Percentiles rank a stretch among this genome's conserved stretches.
phyloP scores from a whole-genome alignment of 768 basidiomycete species.

The Naganishia vishniacii region DNA sequence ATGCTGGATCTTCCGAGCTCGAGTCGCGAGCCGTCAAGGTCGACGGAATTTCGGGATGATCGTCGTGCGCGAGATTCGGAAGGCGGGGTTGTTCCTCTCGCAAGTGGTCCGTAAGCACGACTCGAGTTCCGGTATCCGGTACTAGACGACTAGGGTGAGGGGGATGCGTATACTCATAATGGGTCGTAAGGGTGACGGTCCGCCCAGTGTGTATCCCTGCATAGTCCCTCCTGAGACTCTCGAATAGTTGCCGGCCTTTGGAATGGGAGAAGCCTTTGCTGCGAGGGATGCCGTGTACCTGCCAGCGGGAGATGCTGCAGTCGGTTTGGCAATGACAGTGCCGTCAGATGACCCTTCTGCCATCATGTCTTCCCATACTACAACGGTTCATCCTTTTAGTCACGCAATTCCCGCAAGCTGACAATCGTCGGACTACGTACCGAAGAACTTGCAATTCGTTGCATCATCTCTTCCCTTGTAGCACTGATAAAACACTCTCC shows the following conservation, averaged over 20 bases:
- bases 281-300: conserved; percentile 7
- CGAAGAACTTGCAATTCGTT: conserved; percentile 6
- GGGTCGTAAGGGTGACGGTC: neutral
- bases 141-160: conserved; percentile 2
- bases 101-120: too few species aligned
- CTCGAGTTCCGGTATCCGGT: neutral
- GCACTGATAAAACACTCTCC: conserved; percentile 10
- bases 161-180: conserved; percentile 9
- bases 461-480: conserved; percentile 13
- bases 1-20: neutral
- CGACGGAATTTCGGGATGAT: neutral
- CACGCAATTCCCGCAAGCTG: neutral
- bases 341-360: neutral
- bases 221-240: conserved; percentile 3
- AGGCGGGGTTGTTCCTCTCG: too few species aligned
- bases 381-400: neutral
- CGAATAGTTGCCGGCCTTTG: conserved; percentile 5
- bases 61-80: too few species aligned
- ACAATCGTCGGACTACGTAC: neutral
- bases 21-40: neutral
- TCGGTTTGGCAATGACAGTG: neutral
- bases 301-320: neutral
- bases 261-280: conserved; percentile 14
- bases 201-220: conserved; percentile 4
- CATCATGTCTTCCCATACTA: conserved; percentile 15